Percentiles rank a stretch among this genome's conserved stretches.
Conservation (phyloP, 2,329 filamentous ascomycete genomes). For the Bipolaris gigantea region DNA sequence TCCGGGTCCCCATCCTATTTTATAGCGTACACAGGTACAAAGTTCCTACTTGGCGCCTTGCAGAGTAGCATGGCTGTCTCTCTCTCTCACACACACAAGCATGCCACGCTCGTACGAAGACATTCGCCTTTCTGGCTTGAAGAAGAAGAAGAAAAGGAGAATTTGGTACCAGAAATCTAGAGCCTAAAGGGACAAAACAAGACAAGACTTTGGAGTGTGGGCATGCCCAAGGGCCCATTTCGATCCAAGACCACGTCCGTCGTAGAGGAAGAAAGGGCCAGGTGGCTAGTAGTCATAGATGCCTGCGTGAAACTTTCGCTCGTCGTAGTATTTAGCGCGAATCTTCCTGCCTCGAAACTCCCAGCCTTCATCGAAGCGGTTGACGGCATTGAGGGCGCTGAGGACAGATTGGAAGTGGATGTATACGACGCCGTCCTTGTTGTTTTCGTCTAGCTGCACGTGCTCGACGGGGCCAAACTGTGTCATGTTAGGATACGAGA, state of each 20-base stretch:
- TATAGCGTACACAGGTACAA: too few relatives aligned
- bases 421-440: slow-evolving; percentile 69
- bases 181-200: too few relatives aligned
- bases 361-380: slow-evolving; percentile 85
- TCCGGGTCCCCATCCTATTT: too few relatives aligned
- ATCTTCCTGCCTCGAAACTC: slow-evolving; percentile 91
- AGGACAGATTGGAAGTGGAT: slow-evolving; percentile 89
- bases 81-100: too few relatives aligned
- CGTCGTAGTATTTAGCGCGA: slow-evolving; percentile 77
- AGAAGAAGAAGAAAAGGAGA: too few relatives aligned
- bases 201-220: background rate
- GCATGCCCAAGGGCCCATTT: too few relatives aligned
- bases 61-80: too few relatives aligned
- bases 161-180: too few relatives aligned
- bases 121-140: too few relatives aligned
- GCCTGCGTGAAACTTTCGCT: slow-evolving; percentile 73
- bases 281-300: slow-evolving; percentile 34
- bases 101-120: too few relatives aligned
- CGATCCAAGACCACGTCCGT: too few relatives aligned
- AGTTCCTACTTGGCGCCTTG: too few relatives aligned
- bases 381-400: slow-evolving; percentile 83
- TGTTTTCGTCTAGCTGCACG: slow-evolving; percentile 68
- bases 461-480: slow-evolving; percentile 83
- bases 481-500: slow-evolving; percentile 7
- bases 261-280: background rate